Conservation (phyloP, 306 rosid genomes). For the Abrus precatorius region DNA sequence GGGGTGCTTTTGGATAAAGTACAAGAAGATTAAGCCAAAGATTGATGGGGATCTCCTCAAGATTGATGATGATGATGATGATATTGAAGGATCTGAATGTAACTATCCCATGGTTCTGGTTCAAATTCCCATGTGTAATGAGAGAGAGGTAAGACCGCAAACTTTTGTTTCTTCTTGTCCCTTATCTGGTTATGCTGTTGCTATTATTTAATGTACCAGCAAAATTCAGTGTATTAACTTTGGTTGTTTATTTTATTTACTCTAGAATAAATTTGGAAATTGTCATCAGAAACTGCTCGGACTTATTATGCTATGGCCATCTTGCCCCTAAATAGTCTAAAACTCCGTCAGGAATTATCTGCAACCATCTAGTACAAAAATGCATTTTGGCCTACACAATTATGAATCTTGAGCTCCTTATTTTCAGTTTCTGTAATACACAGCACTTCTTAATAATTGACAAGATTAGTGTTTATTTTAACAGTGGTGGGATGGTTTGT, state of each 20-base stretch:
- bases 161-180: conserved; percentile 9
- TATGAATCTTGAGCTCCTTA: neutral
- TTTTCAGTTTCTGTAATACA: neutral
- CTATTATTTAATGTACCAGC: neutral
- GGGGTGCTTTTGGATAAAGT: conserved; percentile 86
- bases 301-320: neutral
- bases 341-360: neutral
- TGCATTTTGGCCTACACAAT: neutral
- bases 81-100: conserved; percentile 62
- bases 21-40: conserved; percentile 69
- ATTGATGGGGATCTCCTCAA: conserved; percentile 57
- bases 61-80: conserved; percentile 56
- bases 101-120: conserved; percentile 80
- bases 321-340: neutral
- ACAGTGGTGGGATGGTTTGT: neutral
- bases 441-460: neutral
- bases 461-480: neutral
- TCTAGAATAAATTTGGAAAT: neutral
- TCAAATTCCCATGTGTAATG: conserved; percentile 42
- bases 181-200: conserved; percentile 4
- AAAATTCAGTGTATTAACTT: conserved; percentile 14
- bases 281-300: neutral
- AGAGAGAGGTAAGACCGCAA: conserved; percentile 61
- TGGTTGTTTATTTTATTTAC: neutral
- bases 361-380: conserved; percentile 8